Base-by-base conservation (phyloP, 345 rosid species). In the Pistacia atlantica region DNA sequence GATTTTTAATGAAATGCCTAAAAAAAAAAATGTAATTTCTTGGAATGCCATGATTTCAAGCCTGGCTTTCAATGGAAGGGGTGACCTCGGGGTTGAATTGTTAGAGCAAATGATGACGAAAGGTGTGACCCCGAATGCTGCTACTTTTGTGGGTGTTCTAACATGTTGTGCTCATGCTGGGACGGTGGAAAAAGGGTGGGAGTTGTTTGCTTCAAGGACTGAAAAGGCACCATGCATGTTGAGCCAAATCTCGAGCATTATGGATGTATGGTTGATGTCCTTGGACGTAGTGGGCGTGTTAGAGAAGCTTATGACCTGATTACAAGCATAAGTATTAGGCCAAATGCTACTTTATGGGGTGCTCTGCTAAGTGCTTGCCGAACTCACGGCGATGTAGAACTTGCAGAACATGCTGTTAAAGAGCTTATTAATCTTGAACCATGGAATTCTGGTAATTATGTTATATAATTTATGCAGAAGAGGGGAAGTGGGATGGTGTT, bases 31-130 rank as follows among this genome's bases (percentile, higher is more conserved):
- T 52, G 81, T 86, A 28, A 81, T 89, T 75, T 87, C 92, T 1
- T 92, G 94, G 94, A 92, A 92, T 75, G 72, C 83, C 7, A 84
- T 92, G 91, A 90, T 90, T 38, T 87, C 91, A 0, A 92, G 95
- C 37, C 72, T 89, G 71, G 97, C 95, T 1, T 82, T 84, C 11
- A 82, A 87, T 42, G 93, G 97, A 38, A 87, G 78, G 62, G 93
- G 90, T 37, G 82, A 88, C 58, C 71, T 79, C 7, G 95, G 95
- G 45, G 65, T 89, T 49, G 80, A 82, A 3, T 79, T 88, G 76
- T 90, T 87, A 20, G 89, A 90, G 82, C 66, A 71, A 79, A 89
- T 92, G 97, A 77, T 82, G 6, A 80, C 80, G 58, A 60, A 81
- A 58, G 76, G 86, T 33, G 67, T 82, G 72, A 57, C 55, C 20